Conservation (phyloP, 2,329 filamentous ascomycete species). For the Cylindrodendrum hubeiense region DNA sequence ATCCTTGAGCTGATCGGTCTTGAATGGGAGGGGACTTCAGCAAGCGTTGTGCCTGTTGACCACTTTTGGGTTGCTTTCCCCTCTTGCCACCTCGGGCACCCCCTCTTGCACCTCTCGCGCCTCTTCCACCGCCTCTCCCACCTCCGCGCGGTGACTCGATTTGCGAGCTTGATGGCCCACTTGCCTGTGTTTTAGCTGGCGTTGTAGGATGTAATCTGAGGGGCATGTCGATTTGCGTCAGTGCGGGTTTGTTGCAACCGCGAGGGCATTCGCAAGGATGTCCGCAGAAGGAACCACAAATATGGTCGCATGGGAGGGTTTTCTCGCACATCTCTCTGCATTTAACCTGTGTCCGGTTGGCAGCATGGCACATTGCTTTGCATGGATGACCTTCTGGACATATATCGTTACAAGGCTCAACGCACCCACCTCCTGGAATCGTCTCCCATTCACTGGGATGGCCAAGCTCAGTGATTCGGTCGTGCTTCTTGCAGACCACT, state of each 20-base stretch:
- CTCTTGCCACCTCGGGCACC: background rate
- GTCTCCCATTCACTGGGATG: slow-evolving; percentile 65
- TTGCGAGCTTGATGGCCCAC: background rate
- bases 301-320: slow-evolving; percentile 36
- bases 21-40: background rate
- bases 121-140: background rate
- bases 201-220: background rate
- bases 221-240: background rate
- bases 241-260: slow-evolving; percentile 24
- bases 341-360: slow-evolving; percentile 34
- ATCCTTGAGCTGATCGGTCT: background rate
- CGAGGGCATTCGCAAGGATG: slow-evolving; percentile 30
- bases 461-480: slow-evolving; percentile 62
- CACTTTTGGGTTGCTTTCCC: background rate
- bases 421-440: slow-evolving; percentile 39
- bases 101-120: background rate
- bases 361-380: slow-evolving; percentile 32
- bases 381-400: slow-evolving; percentile 41
- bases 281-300: slow-evolving; percentile 32
- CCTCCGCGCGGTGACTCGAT: background rate
- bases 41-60: background rate
- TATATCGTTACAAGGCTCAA: slow-evolving; percentile 22
- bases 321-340: slow-evolving; percentile 45
- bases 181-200: background rate
- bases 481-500: slow-evolving; percentile 73